Percentiles rank a stretch among this genome's conserved stretches.
phyloP scores from a whole-genome alignment of 306 rosid species.

The Castanea mollissima region DNA sequence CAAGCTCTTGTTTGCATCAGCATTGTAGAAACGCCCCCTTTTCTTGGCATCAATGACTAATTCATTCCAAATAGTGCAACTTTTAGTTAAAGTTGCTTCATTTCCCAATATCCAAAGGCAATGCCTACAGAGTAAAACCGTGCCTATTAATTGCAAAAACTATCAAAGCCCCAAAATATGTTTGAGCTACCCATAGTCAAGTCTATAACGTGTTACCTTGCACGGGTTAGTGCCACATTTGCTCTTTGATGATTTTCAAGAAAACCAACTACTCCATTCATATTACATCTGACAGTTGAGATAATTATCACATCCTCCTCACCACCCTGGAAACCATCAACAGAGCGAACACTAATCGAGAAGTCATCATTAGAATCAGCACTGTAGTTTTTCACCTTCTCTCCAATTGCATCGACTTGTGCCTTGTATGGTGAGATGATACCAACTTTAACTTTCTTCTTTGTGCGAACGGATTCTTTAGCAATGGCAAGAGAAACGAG shows the following conservation, averaged over 20 bases:
- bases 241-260: constrained; percentile 32
- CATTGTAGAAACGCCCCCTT: constrained; percentile 29
- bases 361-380: too few relatives aligned
- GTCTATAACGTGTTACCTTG: constrained; percentile 20
- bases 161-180: background rate
- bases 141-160: background rate
- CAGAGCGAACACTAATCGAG: too few relatives aligned
- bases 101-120: constrained; percentile 48
- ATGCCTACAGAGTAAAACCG: constrained; percentile 9
- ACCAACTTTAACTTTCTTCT: constrained; percentile 27
- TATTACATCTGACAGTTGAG: constrained; percentile 37
- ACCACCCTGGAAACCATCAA: too few relatives aligned
- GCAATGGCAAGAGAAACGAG: background rate
- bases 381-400: too few relatives aligned
- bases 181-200: background rate
- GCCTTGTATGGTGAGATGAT: constrained; percentile 50
- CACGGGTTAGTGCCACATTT: constrained; percentile 43
- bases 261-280: constrained; percentile 28
- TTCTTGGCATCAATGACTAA: constrained; percentile 35
- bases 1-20: constrained; percentile 22
- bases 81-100: constrained; percentile 21
- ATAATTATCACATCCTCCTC: background rate
- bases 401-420: constrained; percentile 20
- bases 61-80: constrained; percentile 32
- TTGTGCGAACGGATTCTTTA: constrained; percentile 14